These are phyloP conservation scores for Starmerella apis DNA, from an alignment of 805 yeast species.

Conservation along the genomic window DNA sequence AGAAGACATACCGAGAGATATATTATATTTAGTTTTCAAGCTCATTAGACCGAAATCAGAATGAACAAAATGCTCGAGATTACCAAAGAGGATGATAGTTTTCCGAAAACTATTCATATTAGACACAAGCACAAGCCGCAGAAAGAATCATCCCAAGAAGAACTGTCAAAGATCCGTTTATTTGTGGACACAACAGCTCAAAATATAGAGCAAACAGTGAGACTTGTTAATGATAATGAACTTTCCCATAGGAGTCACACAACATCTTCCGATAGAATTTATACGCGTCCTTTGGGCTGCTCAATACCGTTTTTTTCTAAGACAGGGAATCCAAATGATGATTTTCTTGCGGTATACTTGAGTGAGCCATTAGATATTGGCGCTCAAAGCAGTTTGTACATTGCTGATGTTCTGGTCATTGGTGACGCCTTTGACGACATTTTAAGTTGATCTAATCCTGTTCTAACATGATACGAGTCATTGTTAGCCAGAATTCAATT, in stretches of 20 bases:
- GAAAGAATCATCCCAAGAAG: too few relatives aligned
- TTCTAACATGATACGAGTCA: too few relatives aligned
- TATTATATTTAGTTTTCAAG: too few relatives aligned
- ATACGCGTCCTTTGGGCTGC: neutral
- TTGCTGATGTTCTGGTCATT: neutral
- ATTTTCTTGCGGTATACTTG: neutral
- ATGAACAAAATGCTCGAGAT: neutral
- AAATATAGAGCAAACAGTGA: neutral
- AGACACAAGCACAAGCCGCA: neutral
- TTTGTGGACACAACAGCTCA: neutral
- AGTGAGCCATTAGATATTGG: conserved; percentile 1
- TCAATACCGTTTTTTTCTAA: neutral
- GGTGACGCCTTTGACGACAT: neutral
- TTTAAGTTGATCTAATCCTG: neutral
- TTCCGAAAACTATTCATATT: neutral
- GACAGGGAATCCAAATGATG: neutral
- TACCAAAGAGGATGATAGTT: neutral
- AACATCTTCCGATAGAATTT: neutral
- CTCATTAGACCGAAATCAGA: too few relatives aligned
- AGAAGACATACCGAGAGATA: too few relatives aligned
- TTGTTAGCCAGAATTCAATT: too few relatives aligned
- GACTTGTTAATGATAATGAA: neutral
- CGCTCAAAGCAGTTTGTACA: neutral
- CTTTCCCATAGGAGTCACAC: neutral
- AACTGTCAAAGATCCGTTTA: neutral